Conservation (phyloP, 2,329 filamentous ascomycete genomes). For the Exophiala aquamarina region DNA sequence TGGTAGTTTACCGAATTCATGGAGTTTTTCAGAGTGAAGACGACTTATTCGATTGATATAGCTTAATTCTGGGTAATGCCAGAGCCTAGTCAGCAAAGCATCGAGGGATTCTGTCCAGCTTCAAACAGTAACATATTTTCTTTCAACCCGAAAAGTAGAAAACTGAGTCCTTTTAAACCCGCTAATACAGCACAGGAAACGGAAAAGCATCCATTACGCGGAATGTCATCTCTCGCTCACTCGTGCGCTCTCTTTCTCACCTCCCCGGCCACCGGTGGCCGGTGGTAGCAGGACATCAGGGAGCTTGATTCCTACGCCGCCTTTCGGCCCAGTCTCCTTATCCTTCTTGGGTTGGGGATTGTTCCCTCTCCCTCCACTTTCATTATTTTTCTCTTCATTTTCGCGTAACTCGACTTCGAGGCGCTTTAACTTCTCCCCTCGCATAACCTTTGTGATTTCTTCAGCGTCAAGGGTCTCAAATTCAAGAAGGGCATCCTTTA, state of each 20-base stretch:
- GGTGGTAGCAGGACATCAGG: slow-evolving; percentile 29
- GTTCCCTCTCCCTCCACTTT: slow-evolving; percentile 26
- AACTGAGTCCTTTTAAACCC: slow-evolving; percentile 7
- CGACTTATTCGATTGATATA: too few species aligned
- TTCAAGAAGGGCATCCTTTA: slow-evolving; percentile 86
- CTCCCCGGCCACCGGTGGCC: slow-evolving; percentile 15
- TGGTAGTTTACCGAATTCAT: too few species aligned
- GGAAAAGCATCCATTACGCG: neutral
- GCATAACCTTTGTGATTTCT: slow-evolving; percentile 87
- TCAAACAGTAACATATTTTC: too few species aligned
- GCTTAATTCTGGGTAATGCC: too few species aligned
- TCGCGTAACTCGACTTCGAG: slow-evolving; percentile 59
- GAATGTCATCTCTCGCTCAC: slow-evolving; percentile 18
- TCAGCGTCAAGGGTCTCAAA: slow-evolving; percentile 89
- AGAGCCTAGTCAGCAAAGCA: too few species aligned
- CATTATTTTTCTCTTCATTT: slow-evolving; percentile 40
- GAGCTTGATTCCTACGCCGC: slow-evolving; percentile 28
- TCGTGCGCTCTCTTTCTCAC: slow-evolving; percentile 23
- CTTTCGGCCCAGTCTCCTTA: slow-evolving; percentile 25
- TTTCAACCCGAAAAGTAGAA: too few species aligned
- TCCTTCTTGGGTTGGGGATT: slow-evolving; percentile 25
- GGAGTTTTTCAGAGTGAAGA: too few species aligned
- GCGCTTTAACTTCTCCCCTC: slow-evolving; percentile 77
- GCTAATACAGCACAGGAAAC: slow-evolving; percentile 10
- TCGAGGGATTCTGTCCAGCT: too few species aligned